These are phyloP conservation scores for Erysiphe pulchra DNA, from an alignment of 2,329 filamentous ascomycete species.

Conservation along the genomic window DNA sequence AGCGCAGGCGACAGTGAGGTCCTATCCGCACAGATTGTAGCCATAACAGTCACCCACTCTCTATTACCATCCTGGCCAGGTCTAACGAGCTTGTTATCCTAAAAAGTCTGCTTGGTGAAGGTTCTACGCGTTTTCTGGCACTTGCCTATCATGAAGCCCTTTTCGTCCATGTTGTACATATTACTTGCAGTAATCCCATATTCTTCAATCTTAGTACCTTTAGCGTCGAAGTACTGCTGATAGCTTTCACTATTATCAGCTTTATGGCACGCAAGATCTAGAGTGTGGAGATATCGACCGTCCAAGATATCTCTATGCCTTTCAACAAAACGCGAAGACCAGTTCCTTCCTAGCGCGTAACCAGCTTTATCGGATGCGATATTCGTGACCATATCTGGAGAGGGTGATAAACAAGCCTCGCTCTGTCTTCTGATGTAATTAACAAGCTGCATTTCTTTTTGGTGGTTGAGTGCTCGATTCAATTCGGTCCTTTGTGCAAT, in stretches of 20 bases:
- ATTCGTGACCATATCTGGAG: too few relatives aligned
- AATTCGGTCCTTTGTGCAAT: too few relatives aligned
- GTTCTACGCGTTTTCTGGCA: neutral
- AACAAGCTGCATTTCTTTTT: too few relatives aligned
- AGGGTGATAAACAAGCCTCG: too few relatives aligned
- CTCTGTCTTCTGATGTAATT: too few relatives aligned
- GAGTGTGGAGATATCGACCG: neutral
- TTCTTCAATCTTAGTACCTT: neutral
- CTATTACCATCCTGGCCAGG: neutral
- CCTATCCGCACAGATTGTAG: neutral
- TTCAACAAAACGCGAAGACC: too few relatives aligned
- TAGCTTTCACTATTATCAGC: neutral
- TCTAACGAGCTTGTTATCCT: neutral
- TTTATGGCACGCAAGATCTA: neutral
- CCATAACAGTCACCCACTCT: neutral
- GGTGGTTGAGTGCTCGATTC: too few relatives aligned
- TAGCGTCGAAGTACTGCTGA: neutral
- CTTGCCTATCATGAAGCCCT: neutral
- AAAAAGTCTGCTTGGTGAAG: neutral
- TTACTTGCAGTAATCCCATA: neutral
- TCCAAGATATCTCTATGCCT: too few relatives aligned
- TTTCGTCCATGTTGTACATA: slow-evolving; percentile 1
- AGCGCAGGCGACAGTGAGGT: neutral
- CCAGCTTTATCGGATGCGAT: too few relatives aligned
- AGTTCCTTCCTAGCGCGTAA: too few relatives aligned